phyloP scores from a whole-genome alignment of 225 moss, liverwort and hornwort species.

The Pseudoscleropodium purum region DNA sequence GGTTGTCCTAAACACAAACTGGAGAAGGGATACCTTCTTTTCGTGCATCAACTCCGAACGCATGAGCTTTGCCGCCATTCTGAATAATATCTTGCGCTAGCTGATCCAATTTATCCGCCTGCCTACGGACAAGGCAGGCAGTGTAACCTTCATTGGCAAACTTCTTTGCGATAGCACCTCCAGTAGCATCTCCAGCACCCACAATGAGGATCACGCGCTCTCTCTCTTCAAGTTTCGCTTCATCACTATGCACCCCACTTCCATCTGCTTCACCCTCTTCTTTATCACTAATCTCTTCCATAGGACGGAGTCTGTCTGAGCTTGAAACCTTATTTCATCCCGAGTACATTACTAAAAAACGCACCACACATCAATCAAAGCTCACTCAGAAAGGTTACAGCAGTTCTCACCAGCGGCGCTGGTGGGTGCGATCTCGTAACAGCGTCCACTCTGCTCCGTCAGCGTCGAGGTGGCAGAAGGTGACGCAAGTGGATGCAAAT shows the following conservation, averaged over 20 bases:
- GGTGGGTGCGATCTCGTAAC: conserved; percentile 7
- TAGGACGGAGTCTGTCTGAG: neutral
- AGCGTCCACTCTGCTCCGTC: neutral
- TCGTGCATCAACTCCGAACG: conserved; percentile 64
- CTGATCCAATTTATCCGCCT: conserved; percentile 39
- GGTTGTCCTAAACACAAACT: neutral
- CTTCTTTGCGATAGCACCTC: conserved; percentile 54
- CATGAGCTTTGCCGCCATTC: conserved; percentile 47
- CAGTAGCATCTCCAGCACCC: conserved; percentile 65
- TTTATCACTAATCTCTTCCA: neutral
- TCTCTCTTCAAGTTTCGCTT: neutral
- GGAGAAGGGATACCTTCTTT: conserved; percentile 34
- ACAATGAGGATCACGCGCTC: conserved; percentile 50
- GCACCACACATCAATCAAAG: neutral
- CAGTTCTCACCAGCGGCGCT: conserved; percentile 15
- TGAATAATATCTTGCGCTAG: conserved; percentile 31
- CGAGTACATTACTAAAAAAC: neutral
- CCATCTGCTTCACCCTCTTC: neutral
- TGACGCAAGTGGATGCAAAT: conserved; percentile 10
- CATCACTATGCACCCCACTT: neutral
- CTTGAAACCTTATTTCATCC: neutral
- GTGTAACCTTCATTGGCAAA: conserved; percentile 57
- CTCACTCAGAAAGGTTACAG: neutral
- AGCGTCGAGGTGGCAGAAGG: neutral
- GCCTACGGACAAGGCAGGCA: conserved; percentile 62